phyloP scores from a whole-genome alignment of 495 filamentous ascomycete genomes.

The Aspergillus conjunctus region DNA sequence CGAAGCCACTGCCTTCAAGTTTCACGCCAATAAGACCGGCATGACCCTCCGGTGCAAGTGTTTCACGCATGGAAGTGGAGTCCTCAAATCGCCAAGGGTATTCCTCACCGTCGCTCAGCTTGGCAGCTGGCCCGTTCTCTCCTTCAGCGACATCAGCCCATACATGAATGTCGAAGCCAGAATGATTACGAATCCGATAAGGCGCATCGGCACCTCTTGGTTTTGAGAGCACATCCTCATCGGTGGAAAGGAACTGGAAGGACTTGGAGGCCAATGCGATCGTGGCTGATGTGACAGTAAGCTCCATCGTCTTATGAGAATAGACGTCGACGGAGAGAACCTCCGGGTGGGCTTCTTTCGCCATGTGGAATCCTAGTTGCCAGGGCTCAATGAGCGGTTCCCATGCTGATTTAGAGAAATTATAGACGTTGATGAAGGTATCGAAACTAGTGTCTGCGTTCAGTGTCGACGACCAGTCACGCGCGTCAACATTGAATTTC shows the following conservation, averaged over 20 bases:
- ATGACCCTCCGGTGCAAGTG: constrained; percentile 77
- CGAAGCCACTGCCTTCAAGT: constrained; percentile 91
- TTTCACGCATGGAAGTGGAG: constrained; percentile 90
- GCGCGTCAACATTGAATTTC: constrained; percentile 77
- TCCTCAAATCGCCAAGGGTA: constrained; percentile 95
- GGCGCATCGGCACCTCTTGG: constrained; percentile 89
- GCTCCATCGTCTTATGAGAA: constrained; percentile 85
- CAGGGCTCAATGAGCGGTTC: constrained; percentile 96
- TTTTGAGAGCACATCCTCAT: constrained; percentile 93
- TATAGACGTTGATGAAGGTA: constrained; percentile 94
- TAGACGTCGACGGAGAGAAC: constrained; percentile 79
- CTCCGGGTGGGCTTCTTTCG: constrained; percentile 74
- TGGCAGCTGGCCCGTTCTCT: constrained; percentile 68
- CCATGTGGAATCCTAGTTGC: constrained; percentile 88
- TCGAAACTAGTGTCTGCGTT: constrained; percentile 87
- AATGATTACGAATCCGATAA: constrained; percentile 92
- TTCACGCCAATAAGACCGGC: constrained; percentile 75
- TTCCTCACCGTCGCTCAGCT: constrained; percentile 85
- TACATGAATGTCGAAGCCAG: constrained; percentile 84
- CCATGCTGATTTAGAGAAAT: constrained; percentile 98
- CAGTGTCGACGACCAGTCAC: constrained; percentile 88
- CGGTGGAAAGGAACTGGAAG: constrained; percentile 81
- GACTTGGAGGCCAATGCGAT: constrained; percentile 94
- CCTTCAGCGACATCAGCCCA: constrained; percentile 72
- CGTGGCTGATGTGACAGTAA: constrained; percentile 90